Base-by-base conservation (phyloP, 176 grass and related monocot genomes). In the Phoenix roebelenii region DNA sequence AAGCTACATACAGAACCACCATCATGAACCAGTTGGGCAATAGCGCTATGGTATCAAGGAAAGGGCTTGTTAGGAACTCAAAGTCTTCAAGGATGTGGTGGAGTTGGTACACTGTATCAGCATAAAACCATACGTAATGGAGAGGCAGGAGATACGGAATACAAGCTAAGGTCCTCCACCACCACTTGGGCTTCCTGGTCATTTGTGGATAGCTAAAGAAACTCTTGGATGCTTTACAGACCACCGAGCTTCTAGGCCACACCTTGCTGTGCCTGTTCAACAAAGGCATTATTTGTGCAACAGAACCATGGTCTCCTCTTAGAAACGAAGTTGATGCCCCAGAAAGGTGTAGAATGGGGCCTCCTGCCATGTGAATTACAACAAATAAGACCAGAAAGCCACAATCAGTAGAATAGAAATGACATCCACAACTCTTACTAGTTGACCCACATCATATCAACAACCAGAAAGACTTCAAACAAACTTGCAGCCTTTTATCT, bases 171-270 rank as follows among this genome's bases (percentile, higher is more conserved):
- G 87, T 85, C 62, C 93, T 70, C 84, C 78, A 85, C 87, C 87
- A 98, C 87, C 87, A 98, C 68, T 80, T 92, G 12, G 93, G 93
- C 68, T 92, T 98, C n/a, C 62, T 72, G 7, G 93, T 92, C 66
- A 98, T 66, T 57, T 91, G 79, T 50, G 87, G 93, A 59, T 92
- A 87, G 48, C 53, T 82, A 52, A 88, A 92, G 39, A 67, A 73
- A 54, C 63, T 59, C 49, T 85, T 71, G 20, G 78, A 82, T 78
- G 81, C 84, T 66, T 16, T 61, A 65, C 71, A 79, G 1, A 65
- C 51, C 23, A 89, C 69, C 64, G 52, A 23, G 20, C 56, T 59
- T 73, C 65, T 85, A 48, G 16, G 26, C 19, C 10, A 17, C 19
- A 58, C 57, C 60, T 70, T 85, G 20, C 55, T 54, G 5, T 5